Conservation (phyloP, 805 yeast genomes). For the Metschnikowia dekortorum region DNA sequence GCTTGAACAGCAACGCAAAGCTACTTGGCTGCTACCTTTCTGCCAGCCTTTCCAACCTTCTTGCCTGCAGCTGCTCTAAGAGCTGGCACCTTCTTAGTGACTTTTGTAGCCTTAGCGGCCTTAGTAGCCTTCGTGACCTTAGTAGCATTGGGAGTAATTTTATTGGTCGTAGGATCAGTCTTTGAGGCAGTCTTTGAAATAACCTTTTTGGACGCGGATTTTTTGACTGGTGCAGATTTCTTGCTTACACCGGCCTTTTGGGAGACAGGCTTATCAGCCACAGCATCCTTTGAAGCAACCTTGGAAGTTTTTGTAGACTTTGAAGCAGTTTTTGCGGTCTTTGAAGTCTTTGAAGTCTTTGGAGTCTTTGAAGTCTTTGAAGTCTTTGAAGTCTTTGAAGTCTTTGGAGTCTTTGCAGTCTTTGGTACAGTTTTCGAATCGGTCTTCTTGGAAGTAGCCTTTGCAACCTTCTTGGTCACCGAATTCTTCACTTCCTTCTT, state of each 20-base stretch:
- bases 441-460: conserved; percentile 33
- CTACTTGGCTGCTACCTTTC: conserved; percentile 1
- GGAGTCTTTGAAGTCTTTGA: not conserved
- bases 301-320: conserved; percentile 43
- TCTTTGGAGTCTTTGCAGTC: not conserved
- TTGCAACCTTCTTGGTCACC: conserved; percentile 3
- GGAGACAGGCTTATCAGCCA: not conserved
- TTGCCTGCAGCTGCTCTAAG: not conserved
- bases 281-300: conserved; percentile 34
- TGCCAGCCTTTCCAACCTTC: conserved; percentile 2
- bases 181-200: not conserved
- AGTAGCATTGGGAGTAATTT: not conserved
- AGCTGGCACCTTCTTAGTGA: not conserved
- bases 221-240: conserved; percentile 21
- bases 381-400: not conserved
- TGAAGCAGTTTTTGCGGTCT: not conserved
- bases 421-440: conserved; percentile 49
- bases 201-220: conserved; percentile 50
- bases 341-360: not conserved
- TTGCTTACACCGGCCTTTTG: not conserved
- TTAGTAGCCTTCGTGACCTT: not conserved
- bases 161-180: not conserved
- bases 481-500: conserved; percentile 6
- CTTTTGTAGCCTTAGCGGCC: not conserved
- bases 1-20: not conserved